Base-by-base conservation (phyloP, 2,329 filamentous ascomycete species). In the Fusarium sacchari region DNA sequence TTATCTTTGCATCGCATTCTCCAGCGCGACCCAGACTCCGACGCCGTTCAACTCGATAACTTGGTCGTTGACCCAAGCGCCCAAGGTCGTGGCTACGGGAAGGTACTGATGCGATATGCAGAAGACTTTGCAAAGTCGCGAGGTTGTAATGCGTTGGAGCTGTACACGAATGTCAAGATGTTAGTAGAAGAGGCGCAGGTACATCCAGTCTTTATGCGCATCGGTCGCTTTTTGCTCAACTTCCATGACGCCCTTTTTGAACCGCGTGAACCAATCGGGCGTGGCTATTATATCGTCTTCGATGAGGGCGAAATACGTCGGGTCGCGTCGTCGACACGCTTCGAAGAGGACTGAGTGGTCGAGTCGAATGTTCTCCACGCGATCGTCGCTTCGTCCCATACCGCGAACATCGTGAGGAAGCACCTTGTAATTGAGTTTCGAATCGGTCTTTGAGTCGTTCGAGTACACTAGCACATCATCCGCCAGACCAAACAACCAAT, bases 181-280 rank as follows among this genome's bases (percentile, higher is more conserved):
- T 77, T 79, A 82, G 69, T 83, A 83, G 71, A 83, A 83, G 34
- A 83, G 71, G 2, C 82, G 80, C 5, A 83, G 69, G 62, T 83
- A 83, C 39, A 83, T 63, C 81, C 81, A 82, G 60, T 80, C 78
- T 22, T 49, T 34, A 11, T 75, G 65, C 10, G 62, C 58, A 14
- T 63, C 53, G 13, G 68, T 66, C 14, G 74, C 52, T 18, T 57
- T 55, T 13, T 72, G 64, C 64, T 83, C 80, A 34, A 83, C 74
- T 11, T 79, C 61, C 1, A 65, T 64, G 2, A 83, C 61, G 3
- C 77, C 82, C 28, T 61, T 70, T 14, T 74, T 72, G n/a, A 81
- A 72, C 4, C 78, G 73, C 7, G 65, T 62, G 55, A 79, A 81
- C 82, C 82, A 83, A 60, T 81, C 79, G 2, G 77, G 76, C 13